Base-by-base conservation (phyloP, 1,139 yeast genomes). In the Candida glucosophila region DNA sequence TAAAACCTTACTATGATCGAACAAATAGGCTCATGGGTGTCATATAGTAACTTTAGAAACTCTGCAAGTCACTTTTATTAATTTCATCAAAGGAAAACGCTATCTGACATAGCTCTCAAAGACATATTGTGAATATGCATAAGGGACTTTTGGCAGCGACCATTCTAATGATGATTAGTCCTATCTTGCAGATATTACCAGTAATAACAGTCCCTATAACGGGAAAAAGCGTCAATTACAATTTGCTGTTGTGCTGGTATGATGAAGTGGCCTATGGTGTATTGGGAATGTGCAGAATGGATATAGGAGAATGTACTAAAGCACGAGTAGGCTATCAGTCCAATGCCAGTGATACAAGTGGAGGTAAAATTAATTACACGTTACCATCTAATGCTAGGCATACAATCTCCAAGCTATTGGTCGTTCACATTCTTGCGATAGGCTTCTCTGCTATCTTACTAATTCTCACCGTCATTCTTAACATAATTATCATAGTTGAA, bases 131-230 rank as follows among this genome's bases (percentile, higher is more conserved):
- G n/a, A n/a, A n/a, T n/a, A 50, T 50, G 55, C 49, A 50, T 31
- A 52, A 48, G 33, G 52, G 58, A 8, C 39, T 57, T 12, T 24
- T 46, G 14, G 29, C 44, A 13, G 37, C 51, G 20, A 39, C 41
- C 6, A 28, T 47, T n/a, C 41, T 56, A 10, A 41, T 48, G 17
- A 32, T 42, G 9, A 27, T 55, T 20, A 57, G 65, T 30, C 43
- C 57, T 30, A 49, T 51, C 14, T 37, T 64, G 9, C 68, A 64
- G 39, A 41, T 64, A 9, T 49, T 64, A 15, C 62, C 67, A 19
- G 58, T 64, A 22, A 49, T 64, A 17, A 51, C 67, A 5, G 70
- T 62, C 5, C 71, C 71, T 4, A 34, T 64, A n/a, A 59, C 69
- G 1, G 41, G 55, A 26, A 2, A 16, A 17, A 18, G 38, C 40